These are phyloP conservation scores for Naganishia albida DNA, from an alignment of 1,284 basidiomycete genomes.

Conservation along the genomic window DNA sequence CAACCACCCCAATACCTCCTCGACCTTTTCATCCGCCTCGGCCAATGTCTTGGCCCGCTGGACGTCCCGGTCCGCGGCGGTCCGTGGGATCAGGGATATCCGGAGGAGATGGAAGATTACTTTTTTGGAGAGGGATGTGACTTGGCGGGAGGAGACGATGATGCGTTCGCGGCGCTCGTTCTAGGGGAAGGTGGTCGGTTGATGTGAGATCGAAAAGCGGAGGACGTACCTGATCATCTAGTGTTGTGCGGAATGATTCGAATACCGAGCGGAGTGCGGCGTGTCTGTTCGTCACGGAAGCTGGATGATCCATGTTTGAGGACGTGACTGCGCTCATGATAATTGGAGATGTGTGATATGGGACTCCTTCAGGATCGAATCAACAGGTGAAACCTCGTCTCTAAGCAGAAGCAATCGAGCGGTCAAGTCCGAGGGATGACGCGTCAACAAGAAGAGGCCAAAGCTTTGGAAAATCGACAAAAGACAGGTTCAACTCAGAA, in stretches of 20 bases:
- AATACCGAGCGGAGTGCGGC: constrained; percentile 13
- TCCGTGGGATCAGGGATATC: constrained; percentile 44
- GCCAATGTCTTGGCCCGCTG: constrained; percentile 47
- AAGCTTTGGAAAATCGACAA: background rate
- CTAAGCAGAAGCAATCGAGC: background rate
- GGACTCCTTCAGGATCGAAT: too few relatives aligned
- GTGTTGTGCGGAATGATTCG: constrained; percentile 20
- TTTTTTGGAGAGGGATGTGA: constrained; percentile 91
- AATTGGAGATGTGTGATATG: background rate
- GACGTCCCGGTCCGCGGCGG: constrained; percentile 58
- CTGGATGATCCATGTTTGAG: background rate
- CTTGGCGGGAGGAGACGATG: constrained; percentile 64
- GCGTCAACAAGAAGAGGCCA: too few relatives aligned
- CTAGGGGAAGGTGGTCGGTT: constrained; percentile 33
- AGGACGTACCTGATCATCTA: constrained; percentile 24
- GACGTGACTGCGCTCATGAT: background rate
- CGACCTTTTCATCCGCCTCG: constrained; percentile 67
- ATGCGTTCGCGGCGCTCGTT: constrained; percentile 53
- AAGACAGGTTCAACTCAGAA: background rate
- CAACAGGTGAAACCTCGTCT: background rate
- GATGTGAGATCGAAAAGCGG: background rate
- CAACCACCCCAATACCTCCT: constrained; percentile 70
- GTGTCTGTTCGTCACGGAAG: background rate
- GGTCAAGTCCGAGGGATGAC: too few relatives aligned
- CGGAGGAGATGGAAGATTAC: constrained; percentile 92